Conservation (phyloP, 768 basidiomycete genomes). For the Podaxis sp. region DNA sequence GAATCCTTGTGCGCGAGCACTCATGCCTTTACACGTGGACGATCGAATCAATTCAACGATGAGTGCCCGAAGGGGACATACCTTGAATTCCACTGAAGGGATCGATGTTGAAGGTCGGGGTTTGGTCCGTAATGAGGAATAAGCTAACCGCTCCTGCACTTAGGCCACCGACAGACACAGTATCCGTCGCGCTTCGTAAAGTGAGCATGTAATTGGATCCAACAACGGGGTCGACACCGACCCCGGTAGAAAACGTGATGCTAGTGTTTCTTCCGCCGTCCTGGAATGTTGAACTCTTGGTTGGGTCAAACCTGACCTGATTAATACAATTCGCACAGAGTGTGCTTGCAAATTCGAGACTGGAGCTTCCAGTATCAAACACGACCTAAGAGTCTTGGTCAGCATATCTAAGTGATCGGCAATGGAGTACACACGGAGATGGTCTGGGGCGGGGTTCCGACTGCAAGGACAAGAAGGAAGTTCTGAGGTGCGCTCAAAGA, state of each 20-base stretch:
- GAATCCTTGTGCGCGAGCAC: constrained; percentile 44
- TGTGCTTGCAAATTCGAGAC: constrained; percentile 47
- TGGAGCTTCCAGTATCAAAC: constrained; percentile 52
- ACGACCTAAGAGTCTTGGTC: constrained; percentile 34
- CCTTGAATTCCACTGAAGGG: constrained; percentile 57
- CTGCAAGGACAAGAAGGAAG: constrained; percentile 17
- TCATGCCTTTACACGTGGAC: constrained; percentile 34
- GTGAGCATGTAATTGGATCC: constrained; percentile 42
- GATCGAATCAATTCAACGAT: not conserved
- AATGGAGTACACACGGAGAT: constrained; percentile 27
- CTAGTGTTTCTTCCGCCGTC: constrained; percentile 35
- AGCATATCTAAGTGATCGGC: not conserved
- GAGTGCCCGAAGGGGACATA: constrained; percentile 14
- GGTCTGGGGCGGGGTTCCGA: constrained; percentile 51
- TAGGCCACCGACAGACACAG: constrained; percentile 45
- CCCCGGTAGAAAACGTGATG: constrained; percentile 52
- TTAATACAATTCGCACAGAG: constrained; percentile 40
- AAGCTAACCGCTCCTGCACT: constrained; percentile 31
- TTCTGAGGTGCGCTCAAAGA: not conserved
- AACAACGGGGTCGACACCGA: constrained; percentile 50
- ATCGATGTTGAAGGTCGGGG: constrained; percentile 45
- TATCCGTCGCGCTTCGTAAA: constrained; percentile 41
- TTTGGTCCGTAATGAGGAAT: constrained; percentile 52
- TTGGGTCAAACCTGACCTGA: constrained; percentile 43
- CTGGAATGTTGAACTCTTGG: constrained; percentile 47